Evolutionary conservation across 2,329 filamentous ascomycete genomes (phyloP).

Genomic region (Ilyonectria robusta): DNA sequence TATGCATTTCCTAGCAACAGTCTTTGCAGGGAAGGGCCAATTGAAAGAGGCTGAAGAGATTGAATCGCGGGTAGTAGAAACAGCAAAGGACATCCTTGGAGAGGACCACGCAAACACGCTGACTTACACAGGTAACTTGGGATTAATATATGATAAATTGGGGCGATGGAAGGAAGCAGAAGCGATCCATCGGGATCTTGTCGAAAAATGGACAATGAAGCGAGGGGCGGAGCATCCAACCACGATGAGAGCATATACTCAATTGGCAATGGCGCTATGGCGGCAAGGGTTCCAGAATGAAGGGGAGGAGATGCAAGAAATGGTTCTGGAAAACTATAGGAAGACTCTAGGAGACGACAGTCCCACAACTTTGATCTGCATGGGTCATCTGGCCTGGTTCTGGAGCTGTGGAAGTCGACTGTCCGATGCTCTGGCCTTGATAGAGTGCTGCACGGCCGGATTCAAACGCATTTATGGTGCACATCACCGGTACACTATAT

Average conservation of each 20-base stretch:
- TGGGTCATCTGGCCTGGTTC: neutral
- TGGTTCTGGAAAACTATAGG: neutral
- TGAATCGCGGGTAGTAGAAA: neutral
- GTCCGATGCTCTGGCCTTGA: neutral
- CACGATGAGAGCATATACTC: neutral
- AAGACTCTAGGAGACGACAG: neutral
- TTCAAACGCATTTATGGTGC: neutral
- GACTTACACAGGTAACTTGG: neutral
- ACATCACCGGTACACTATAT: too few species aligned
- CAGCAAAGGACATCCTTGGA: neutral
- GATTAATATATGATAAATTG: too few species aligned
- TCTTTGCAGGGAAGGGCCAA: neutral
- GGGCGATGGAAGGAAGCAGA: neutral
- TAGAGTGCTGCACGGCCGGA: neutral
- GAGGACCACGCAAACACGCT: neutral
- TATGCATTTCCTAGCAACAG: neutral
- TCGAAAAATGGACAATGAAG: neutral
- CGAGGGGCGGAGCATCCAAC: neutral
- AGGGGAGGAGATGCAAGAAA: neutral
- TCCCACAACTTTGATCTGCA: neutral
- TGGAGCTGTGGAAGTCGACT: neutral
- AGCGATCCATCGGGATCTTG: neutral
- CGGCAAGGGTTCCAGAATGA: neutral
- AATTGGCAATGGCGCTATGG: neutral
- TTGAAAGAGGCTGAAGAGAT: neutral